Conservation (phyloP, 805 yeast genomes). For the Sungouiozyma ichnusensis region DNA sequence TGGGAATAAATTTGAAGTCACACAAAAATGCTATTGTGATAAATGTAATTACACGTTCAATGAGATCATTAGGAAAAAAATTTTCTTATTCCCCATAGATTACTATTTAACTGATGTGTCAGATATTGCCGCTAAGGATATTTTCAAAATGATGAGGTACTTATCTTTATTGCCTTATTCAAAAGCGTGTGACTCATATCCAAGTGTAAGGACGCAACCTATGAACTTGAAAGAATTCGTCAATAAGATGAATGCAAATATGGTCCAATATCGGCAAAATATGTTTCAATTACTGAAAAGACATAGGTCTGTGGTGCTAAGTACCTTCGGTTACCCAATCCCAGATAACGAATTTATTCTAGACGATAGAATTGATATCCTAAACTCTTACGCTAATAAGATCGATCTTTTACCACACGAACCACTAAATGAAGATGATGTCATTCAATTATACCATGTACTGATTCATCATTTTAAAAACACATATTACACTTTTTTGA, state of each 20-base stretch:
- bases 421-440: slow-evolving; percentile 25
- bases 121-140: slow-evolving; percentile 28
- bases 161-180: slow-evolving; percentile 33
- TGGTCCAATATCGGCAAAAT: slow-evolving; percentile 17
- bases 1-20: slow-evolving; percentile 19
- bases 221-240: slow-evolving; percentile 28
- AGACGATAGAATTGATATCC: background rate
- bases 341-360: background rate
- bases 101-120: slow-evolving; percentile 17
- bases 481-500: slow-evolving; percentile 29
- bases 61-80: slow-evolving; percentile 27
- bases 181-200: slow-evolving; percentile 34
- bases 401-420: slow-evolving; percentile 20
- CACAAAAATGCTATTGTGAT: slow-evolving; percentile 25
- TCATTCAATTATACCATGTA: slow-evolving; percentile 29
- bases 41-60: slow-evolving; percentile 24
- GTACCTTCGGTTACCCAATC: background rate
- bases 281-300: slow-evolving; percentile 14
- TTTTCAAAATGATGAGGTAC: slow-evolving; percentile 29
- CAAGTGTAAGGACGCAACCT: slow-evolving; percentile 34
- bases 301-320: background rate
- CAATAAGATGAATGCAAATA: slow-evolving; percentile 18
- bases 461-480: slow-evolving; percentile 30
- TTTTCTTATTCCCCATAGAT: slow-evolving; percentile 26
- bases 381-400: slow-evolving; percentile 4